A percentile compares a stretch with the other conserved stretches of the same genome.
phyloP scores from a whole-genome alignment of 1,284 basidiomycete genomes.

The Ganoderma meredithae region DNA sequence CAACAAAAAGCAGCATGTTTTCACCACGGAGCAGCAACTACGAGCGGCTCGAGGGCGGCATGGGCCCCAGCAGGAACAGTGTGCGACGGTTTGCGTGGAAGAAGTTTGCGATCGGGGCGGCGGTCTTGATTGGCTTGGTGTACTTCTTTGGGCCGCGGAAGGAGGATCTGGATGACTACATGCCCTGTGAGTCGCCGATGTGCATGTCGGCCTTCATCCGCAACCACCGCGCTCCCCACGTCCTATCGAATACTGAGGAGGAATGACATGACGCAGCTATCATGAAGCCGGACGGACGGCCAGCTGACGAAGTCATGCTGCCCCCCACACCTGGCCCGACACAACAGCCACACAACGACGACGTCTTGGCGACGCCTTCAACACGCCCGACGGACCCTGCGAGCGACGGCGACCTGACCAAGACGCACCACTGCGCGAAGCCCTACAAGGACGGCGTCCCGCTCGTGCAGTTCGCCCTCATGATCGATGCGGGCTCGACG shows the following conservation, averaged over 20 bases:
- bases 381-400: conserved; percentile 58
- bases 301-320: conserved; percentile 20
- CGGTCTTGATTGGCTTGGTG: conserved; percentile 61
- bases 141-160: conserved; percentile 69
- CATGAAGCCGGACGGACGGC: conserved; percentile 25
- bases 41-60: conserved; percentile 69
- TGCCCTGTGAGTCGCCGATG: conserved; percentile 36
- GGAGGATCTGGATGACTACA: conserved; percentile 41
- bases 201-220: neutral
- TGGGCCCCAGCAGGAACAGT: conserved; percentile 51
- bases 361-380: conserved; percentile 27
- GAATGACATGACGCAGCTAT: conserved; percentile 28
- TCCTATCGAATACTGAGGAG: conserved; percentile 11
- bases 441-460: conserved; percentile 57
- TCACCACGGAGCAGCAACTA: conserved; percentile 62
- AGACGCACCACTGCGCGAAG: conserved; percentile 71
- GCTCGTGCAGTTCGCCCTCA: conserved; percentile 92
- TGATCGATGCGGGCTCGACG: conserved; percentile 98
- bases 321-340: conserved; percentile 24
- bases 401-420: conserved; percentile 68
- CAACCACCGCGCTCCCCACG: neutral
- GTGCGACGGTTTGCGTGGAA: conserved; percentile 63
- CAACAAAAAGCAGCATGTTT: conserved; percentile 38
- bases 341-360: conserved; percentile 33
- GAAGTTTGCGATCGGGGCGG: conserved; percentile 66